Conservation (phyloP, 2,329 filamentous ascomycete genomes). For the Arthrobotrys megalospora region DNA sequence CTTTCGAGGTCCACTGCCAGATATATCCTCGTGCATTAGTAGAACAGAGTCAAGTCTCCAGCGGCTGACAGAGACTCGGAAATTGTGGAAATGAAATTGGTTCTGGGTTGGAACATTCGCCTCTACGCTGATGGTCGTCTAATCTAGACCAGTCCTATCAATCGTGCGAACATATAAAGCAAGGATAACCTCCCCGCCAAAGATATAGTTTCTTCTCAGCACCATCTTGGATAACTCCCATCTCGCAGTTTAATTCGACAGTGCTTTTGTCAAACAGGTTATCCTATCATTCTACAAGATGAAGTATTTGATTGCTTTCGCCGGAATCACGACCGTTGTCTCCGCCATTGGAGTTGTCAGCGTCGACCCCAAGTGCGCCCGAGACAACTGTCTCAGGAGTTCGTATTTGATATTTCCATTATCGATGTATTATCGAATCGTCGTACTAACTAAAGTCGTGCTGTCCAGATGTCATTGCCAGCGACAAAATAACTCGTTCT, state of each 20-base stretch:
- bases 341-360: not conserved
- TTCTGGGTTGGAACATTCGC: not conserved
- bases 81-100: conserved; percentile 19
- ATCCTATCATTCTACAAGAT: not conserved
- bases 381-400: conserved; percentile 14
- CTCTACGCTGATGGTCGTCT: not conserved
- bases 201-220: not conserved
- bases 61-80: conserved; percentile 12
- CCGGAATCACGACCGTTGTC: not conserved
- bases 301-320: conserved; percentile 10
- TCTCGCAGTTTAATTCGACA: too few species aligned
- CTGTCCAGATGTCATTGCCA: conserved; percentile 1
- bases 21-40: not conserved
- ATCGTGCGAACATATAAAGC: not conserved
- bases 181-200: not conserved
- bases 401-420: not conserved
- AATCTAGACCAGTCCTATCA: too few species aligned
- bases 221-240: not conserved
- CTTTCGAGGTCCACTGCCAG: not conserved
- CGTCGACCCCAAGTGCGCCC: not conserved
- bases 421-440: not conserved
- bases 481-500: not conserved
- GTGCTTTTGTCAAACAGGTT: not conserved
- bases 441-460: not conserved
- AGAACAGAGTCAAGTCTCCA: not conserved